phyloP scores from a whole-genome alignment of 1,284 basidiomycete species.

The Bondarzewia mesenterica region DNA sequence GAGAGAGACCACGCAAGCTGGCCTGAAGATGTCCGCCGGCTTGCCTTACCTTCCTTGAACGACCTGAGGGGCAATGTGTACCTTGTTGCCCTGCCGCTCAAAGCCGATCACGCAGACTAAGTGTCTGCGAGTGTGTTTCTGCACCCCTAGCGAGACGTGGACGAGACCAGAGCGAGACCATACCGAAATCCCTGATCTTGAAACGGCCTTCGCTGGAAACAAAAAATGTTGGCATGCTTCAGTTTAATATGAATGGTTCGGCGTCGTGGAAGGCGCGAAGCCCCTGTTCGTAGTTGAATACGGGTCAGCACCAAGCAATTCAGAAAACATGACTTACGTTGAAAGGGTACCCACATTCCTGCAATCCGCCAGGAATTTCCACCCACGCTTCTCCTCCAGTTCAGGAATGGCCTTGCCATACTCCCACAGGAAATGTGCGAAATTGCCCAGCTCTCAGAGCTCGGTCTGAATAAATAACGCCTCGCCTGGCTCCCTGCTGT shows the following conservation, averaged over 20 bases:
- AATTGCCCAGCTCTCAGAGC: conserved; percentile 88
- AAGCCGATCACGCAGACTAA: conserved; percentile 47
- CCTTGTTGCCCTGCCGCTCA: conserved; percentile 94
- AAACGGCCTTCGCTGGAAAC: conserved; percentile 85
- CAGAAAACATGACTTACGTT: conserved; percentile 11
- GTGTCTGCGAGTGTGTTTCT: conserved; percentile 1
- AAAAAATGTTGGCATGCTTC: conserved; percentile 97
- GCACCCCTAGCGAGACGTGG: conserved; percentile 18
- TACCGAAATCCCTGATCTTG: conserved; percentile 99
- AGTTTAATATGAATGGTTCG: conserved; percentile 95
- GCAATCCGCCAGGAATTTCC: conserved; percentile 94
- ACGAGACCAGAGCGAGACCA: conserved; percentile 84
- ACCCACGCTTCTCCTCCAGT: conserved; percentile 89
- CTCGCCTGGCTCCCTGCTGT: conserved; percentile 96
- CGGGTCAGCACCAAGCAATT: neutral
- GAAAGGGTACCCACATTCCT: conserved; percentile 59
- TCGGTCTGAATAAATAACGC: conserved; percentile 92
- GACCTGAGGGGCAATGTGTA: conserved; percentile 98
- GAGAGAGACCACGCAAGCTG: conserved; percentile 13
- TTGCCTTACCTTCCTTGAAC: conserved; percentile 87
- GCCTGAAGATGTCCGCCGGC: conserved; percentile 96
- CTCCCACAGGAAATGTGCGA: conserved; percentile 89
- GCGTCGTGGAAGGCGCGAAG: conserved; percentile 85
- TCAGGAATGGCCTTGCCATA: conserved; percentile 81
- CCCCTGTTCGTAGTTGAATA: conserved; percentile 42